phyloP scores from a whole-genome alignment of 2,329 filamentous ascomycete species.

The Monosporascus sp. region DNA sequence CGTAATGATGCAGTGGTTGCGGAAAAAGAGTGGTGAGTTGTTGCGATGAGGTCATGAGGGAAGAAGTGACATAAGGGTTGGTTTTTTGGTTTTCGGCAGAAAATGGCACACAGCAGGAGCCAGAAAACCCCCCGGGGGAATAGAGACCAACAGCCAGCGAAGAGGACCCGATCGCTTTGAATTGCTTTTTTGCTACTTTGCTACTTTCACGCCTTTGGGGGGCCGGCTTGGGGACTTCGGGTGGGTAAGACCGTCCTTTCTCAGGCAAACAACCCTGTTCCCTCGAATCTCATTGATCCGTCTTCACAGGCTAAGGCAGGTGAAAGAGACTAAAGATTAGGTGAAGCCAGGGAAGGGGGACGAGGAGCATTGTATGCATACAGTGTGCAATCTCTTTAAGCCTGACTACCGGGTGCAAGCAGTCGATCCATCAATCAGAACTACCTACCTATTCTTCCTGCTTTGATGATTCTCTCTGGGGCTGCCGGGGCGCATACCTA shows the following conservation, averaged over 20 bases:
- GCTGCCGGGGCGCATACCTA: too few species aligned
- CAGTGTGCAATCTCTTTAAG: neutral
- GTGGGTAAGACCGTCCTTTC: neutral
- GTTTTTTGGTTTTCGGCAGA: slow-evolving; percentile 31
- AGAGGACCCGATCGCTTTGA: too few species aligned
- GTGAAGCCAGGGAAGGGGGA: neutral
- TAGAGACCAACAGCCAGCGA: slow-evolving; percentile 1
- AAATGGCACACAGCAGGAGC: slow-evolving; percentile 30
- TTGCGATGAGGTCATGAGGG: slow-evolving; percentile 34
- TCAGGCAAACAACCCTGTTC: neutral
- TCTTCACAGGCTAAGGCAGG: neutral
- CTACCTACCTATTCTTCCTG: neutral
- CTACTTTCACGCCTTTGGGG: neutral
- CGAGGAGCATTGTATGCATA: neutral
- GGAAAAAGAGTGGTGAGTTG: slow-evolving; percentile 23
- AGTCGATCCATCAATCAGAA: neutral
- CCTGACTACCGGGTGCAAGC: neutral
- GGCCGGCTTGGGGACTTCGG: neutral
- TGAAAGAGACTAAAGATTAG: neutral
- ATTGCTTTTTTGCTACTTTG: too few species aligned
- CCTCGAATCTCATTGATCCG: neutral
- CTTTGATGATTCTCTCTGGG: too few species aligned
- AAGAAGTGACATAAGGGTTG: slow-evolving; percentile 36
- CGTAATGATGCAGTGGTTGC: slow-evolving; percentile 6
- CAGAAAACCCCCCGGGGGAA: slow-evolving; percentile 30